phyloP scores from a whole-genome alignment of 169 alveolate genomes.

The Fabrea salina region DNA sequence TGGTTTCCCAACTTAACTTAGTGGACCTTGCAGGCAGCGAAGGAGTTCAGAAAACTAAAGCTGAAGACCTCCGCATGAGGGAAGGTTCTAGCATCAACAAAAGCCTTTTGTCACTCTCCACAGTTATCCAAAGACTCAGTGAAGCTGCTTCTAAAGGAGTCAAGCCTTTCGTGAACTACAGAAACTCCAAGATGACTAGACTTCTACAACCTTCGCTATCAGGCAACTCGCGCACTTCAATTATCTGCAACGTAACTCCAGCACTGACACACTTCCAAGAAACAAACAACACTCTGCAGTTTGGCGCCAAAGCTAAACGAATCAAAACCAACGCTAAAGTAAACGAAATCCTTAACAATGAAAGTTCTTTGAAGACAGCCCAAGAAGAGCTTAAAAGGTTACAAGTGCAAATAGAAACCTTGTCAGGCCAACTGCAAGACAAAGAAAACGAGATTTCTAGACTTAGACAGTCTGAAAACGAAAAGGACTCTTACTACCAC shows the following conservation, averaged over 20 bases:
- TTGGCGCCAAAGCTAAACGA: slow-evolving; percentile 71
- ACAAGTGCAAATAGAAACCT: neutral
- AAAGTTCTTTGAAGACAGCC: neutral
- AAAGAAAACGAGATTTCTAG: neutral
- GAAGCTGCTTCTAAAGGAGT: slow-evolving; percentile 34
- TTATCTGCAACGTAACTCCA: slow-evolving; percentile 59
- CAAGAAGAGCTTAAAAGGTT: neutral
- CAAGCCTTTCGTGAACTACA: slow-evolving; percentile 59
- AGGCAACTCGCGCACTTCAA: slow-evolving; percentile 60
- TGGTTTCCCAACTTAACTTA: slow-evolving; percentile 45
- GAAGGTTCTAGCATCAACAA: slow-evolving; percentile 70
- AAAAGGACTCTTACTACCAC: neutral
- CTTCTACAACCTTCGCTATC: slow-evolving; percentile 48
- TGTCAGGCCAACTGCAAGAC: neutral
- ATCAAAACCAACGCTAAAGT: slow-evolving; percentile 72
- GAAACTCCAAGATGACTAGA: slow-evolving; percentile 76
- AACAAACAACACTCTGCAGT: slow-evolving; percentile 59
- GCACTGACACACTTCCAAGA: slow-evolving; percentile 51
- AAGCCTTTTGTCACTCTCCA: slow-evolving; percentile 55
- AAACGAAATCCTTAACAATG: slow-evolving; percentile 54
- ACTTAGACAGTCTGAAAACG: neutral
- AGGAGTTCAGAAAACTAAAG: slow-evolving; percentile 54
- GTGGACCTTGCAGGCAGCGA: slow-evolving; percentile 77
- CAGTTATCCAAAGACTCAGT: slow-evolving; percentile 53
- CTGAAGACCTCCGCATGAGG: slow-evolving; percentile 49